Conservation (phyloP, 2,329 filamentous ascomycete genomes). For the Fusarium albidum region DNA sequence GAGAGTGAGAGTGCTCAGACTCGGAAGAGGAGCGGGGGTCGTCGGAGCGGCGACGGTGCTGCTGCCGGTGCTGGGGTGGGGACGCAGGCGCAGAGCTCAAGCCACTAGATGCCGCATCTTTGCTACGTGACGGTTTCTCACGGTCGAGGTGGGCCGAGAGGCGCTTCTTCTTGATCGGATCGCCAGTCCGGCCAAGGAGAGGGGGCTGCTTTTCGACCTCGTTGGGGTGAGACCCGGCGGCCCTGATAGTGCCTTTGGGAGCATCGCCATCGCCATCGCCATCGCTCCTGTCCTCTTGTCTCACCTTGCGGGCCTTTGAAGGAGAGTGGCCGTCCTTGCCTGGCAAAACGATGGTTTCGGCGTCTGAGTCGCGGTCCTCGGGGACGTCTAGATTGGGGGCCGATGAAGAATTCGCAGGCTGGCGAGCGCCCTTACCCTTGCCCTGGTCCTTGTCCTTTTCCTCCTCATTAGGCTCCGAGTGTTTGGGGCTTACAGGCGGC, state of each 20-base stretch:
- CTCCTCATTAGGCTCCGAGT: conserved; percentile 28
- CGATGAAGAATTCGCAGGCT: conserved; percentile 43
- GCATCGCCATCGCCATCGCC: conserved; percentile 60
- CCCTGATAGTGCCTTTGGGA: conserved; percentile 45
- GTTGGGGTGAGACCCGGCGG: conserved; percentile 41
- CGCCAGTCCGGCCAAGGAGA: conserved; percentile 45
- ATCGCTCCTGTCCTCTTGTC: conserved; percentile 70
- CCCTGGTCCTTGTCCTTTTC: conserved; percentile 34
- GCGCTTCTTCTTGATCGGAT: conserved; percentile 60
- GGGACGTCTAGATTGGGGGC: conserved; percentile 47
- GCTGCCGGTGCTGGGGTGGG: conserved; percentile 51
- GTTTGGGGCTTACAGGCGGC: conserved; percentile 37
- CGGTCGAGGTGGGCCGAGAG: conserved; percentile 48
- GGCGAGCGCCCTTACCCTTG: conserved; percentile 39
- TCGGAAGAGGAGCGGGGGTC: conserved; percentile 61
- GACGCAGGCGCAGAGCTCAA: conserved; percentile 68
- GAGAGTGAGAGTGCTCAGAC: conserved; percentile 56
- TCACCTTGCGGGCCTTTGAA: conserved; percentile 69
- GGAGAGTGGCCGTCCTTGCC: conserved; percentile 72
- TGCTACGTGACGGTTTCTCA: conserved; percentile 50
- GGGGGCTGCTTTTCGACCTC: conserved; percentile 47
- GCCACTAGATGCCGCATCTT: conserved; percentile 61
- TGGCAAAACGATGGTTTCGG: conserved; percentile 74
- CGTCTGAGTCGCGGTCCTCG: conserved; percentile 72
- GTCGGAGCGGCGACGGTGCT: conserved; percentile 46